Evolutionary conservation across 495 filamentous ascomycete genomes (phyloP), one percentile per base, ranked within the genome.

Genomic region (Aspergillus leporis): DNA sequence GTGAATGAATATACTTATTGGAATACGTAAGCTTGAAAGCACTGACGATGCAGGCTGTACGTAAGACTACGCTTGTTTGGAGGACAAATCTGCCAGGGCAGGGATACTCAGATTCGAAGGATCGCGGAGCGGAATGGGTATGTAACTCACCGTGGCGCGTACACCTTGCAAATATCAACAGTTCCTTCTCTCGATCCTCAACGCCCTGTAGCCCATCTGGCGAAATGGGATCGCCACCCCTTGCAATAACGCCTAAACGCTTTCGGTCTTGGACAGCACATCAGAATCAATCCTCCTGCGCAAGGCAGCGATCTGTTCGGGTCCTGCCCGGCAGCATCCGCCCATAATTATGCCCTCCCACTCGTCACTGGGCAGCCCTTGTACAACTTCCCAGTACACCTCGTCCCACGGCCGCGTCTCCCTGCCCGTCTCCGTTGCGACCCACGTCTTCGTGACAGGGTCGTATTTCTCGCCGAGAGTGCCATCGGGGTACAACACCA

Each of bases 401-500:
- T 65, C 59, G 53, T 61, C 59, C 40, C 56, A 78, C 36, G 77
- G 51, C 7, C 46, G 54, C n/a, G 41, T 45, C n/a, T 45, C 41
- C 16, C 14, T 45, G 13, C 23, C 48, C 23, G 25, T 51, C 7
- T 51, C 22, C 7, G 23, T 51, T 28, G 23, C 48, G 25, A 32
- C 80, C 86, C 87, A 90, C 58, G 66, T 70, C 68, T 87, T 80
- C 5, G 81, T 85, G 0, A 62, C 68, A 6, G 85, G 83, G 66
- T 90, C 81, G 66, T 90, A 90, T 8, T 82, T 75, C 70, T 87
- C 82, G 3, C 85, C 86, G 40, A 83, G 82, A 16, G 87, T 87
- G 1, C 85, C 86, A 71, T 90, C 87, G 7, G 87, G 87, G 70
- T 88, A 90, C 47, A 88, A 56, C 41, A 89, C 82, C 53, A 90